These are phyloP conservation scores for Puccinia coronata DNA, from an alignment of 1,284 basidiomycete genomes.

Conservation along the genomic window DNA sequence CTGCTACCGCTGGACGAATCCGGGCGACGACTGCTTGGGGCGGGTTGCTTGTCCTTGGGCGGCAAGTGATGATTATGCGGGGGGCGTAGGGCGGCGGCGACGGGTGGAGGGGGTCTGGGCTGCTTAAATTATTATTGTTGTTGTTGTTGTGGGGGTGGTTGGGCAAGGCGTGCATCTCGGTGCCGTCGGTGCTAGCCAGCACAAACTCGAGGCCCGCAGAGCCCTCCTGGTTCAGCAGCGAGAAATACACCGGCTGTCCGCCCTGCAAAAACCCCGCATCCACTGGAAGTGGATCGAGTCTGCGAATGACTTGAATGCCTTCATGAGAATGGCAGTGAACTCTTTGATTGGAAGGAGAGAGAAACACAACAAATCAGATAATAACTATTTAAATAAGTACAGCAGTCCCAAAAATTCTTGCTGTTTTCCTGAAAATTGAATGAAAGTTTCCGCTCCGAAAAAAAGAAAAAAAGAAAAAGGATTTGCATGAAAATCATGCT, in stretches of 20 bases:
- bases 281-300: constrained; percentile 40
- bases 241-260: constrained; percentile 45
- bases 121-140: too few species aligned
- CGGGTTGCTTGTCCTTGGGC: not conserved
- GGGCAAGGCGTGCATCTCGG: too few species aligned
- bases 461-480: too few species aligned
- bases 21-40: not conserved
- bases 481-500: too few species aligned
- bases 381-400: too few species aligned
- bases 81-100: not conserved
- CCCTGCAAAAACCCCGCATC: constrained; percentile 41
- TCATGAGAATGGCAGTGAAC: constrained; percentile 44
- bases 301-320: constrained; percentile 40
- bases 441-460: too few species aligned
- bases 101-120: not conserved
- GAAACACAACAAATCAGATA: too few species aligned
- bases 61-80: not conserved
- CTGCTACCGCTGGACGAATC: too few species aligned
- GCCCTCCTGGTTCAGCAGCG: constrained; percentile 26
- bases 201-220: constrained; percentile 28
- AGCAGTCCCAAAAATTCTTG: not conserved
- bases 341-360: too few species aligned
- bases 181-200: constrained; percentile 36
- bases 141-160: too few species aligned
- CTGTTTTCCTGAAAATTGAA: too few species aligned